Evolutionary conservation across 148 eudicot species (phyloP).

Genomic region (Heliosperma pusillum): DNA sequence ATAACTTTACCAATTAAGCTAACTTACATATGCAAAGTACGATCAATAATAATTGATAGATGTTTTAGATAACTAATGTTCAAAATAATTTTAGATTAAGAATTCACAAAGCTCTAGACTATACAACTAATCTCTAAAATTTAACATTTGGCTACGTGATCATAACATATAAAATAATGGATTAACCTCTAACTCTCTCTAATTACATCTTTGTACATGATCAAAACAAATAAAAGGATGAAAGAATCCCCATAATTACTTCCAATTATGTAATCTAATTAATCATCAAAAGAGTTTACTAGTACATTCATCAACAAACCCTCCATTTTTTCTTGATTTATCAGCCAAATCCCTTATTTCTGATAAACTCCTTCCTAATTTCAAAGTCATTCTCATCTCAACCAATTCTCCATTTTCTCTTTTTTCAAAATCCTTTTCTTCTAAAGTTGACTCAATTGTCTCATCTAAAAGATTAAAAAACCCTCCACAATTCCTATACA

Average conservation of each 20-base stretch:
- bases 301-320: constrained; percentile 44
- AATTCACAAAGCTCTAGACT: too few species aligned
- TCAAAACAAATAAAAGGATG: constrained; percentile 7
- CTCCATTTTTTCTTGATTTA: constrained; percentile 30
- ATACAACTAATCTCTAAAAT: too few species aligned
- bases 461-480: constrained; percentile 46
- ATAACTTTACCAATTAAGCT: too few species aligned
- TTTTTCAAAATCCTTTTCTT: constrained; percentile 25
- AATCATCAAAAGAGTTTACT: constrained; percentile 47
- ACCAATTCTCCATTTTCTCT: constrained; percentile 57
- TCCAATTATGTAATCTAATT: neutral
- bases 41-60: too few species aligned
- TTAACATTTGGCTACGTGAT: neutral
- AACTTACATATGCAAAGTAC: too few species aligned
- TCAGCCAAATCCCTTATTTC: constrained; percentile 47
- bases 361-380: constrained; percentile 54
- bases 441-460: constrained; percentile 30
- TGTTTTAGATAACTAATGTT: too few species aligned
- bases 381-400: constrained; percentile 56
- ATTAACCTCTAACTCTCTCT: neutral
- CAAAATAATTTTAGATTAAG: too few species aligned
- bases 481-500: constrained; percentile 70
- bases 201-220: neutral
- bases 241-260: constrained; percentile 11
- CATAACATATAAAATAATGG: constrained; percentile 17